Evolutionary conservation across 1,139 yeast genomes (phyloP).

Genomic region (Yamadazyma membranifaciens): DNA sequence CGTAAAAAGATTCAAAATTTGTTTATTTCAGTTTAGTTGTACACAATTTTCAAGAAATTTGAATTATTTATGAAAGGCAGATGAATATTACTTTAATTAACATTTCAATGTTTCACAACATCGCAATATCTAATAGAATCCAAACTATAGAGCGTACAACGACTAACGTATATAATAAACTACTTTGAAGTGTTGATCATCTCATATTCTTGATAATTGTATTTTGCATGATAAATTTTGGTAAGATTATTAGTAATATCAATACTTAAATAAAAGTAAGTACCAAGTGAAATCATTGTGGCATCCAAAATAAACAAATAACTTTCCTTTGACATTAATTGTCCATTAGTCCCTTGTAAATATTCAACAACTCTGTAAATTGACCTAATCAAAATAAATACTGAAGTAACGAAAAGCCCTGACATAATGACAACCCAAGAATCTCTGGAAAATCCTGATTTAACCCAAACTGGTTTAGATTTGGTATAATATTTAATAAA

Average conservation of each 20-base stretch:
- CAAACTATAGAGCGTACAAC: too few species aligned
- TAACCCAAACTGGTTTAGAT: conserved; percentile 5
- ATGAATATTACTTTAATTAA: too few species aligned
- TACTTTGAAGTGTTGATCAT: neutral
- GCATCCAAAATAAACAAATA: conserved; percentile 79
- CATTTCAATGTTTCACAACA: too few species aligned
- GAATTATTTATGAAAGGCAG: too few species aligned
- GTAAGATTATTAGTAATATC: neutral
- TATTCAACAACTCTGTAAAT: conserved; percentile 76
- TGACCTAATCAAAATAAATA: conserved; percentile 61
- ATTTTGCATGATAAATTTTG: neutral
- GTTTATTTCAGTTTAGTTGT: too few species aligned
- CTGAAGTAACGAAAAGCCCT: conserved; percentile 23
- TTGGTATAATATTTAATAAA: conserved; percentile 5
- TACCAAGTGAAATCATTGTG: conserved; percentile 45
- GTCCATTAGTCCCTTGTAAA: conserved; percentile 71
- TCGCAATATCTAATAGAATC: too few species aligned
- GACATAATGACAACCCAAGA: conserved; percentile 15
- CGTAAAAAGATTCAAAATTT: too few species aligned
- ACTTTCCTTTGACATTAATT: conserved; percentile 63
- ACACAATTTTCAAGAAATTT: too few species aligned
- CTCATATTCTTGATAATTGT: neutral
- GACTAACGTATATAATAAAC: too few species aligned
- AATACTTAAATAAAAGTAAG: neutral
- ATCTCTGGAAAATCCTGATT: conserved; percentile 4